Evolutionary conservation across 1,139 yeast species (phyloP).

Genomic region (Diutina sp.): DNA sequence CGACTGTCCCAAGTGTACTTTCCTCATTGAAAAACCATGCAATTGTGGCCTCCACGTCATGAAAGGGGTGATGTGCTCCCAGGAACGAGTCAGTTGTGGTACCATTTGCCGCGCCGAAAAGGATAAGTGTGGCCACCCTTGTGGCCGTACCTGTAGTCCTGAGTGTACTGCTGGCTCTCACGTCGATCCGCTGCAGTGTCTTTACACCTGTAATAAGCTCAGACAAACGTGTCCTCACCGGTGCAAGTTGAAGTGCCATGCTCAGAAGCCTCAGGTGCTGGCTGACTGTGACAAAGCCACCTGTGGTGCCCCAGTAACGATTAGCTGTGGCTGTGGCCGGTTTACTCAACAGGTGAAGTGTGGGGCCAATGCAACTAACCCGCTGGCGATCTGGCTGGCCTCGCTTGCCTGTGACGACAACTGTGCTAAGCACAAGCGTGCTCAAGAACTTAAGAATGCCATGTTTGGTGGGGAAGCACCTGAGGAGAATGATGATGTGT

Average conservation of each 20-base stretch:
- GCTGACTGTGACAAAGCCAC: slow-evolving; percentile 20
- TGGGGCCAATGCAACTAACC: slow-evolving; percentile 22
- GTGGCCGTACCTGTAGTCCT: slow-evolving; percentile 44
- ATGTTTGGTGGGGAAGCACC: slow-evolving; percentile 24
- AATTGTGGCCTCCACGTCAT: slow-evolving; percentile 56
- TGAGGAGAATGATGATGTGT: slow-evolving; percentile 12
- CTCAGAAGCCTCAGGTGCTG: slow-evolving; percentile 25
- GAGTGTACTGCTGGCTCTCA: slow-evolving; percentile 24
- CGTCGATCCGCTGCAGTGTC: slow-evolving; percentile 30
- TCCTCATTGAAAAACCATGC: slow-evolving; percentile 48
- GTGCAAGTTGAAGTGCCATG: slow-evolving; percentile 57
- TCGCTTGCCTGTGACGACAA: slow-evolving; percentile 50
- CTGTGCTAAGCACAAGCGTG: slow-evolving; percentile 54
- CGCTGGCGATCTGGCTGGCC: not conserved
- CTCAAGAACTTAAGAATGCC: slow-evolving; percentile 50
- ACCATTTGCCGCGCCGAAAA: slow-evolving; percentile 37
- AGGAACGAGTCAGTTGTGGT: slow-evolving; percentile 62
- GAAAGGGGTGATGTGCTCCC: slow-evolving; percentile 62
- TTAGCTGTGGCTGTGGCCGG: slow-evolving; percentile 59
- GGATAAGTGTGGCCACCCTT: slow-evolving; percentile 59
- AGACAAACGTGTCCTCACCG: slow-evolving; percentile 49
- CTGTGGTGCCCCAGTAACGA: slow-evolving; percentile 36
- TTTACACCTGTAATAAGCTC: slow-evolving; percentile 38
- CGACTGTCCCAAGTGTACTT: slow-evolving; percentile 71
- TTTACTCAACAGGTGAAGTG: slow-evolving; percentile 33